phyloP scores from a whole-genome alignment of 2,329 filamentous ascomycete species.

The Knufia petricola region DNA sequence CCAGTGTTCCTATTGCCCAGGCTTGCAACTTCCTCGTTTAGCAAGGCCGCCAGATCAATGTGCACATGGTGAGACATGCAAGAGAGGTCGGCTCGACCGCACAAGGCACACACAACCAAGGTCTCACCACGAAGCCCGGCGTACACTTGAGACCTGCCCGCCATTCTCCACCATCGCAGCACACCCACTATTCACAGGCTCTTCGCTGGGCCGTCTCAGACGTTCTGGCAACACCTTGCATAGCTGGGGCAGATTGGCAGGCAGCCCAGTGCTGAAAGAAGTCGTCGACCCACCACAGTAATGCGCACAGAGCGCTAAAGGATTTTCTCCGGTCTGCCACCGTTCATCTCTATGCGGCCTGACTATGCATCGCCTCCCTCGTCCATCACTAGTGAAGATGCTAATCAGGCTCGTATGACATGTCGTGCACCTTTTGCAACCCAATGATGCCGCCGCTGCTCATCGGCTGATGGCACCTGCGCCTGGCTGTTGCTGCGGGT shows the following conservation, averaged over 20 bases:
- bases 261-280: neutral
- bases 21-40: neutral
- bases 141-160: neutral
- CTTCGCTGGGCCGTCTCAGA: too few species aligned
- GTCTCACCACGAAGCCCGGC: neutral
- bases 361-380: conserved; percentile 1
- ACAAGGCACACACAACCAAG: too few species aligned
- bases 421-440: neutral
- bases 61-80: neutral
- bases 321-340: neutral
- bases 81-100: neutral
- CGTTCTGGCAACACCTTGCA: neutral
- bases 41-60: neutral
- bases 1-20: too few species aligned
- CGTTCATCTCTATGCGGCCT: neutral
- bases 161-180: neutral
- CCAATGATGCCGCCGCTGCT: neutral
- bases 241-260: neutral
- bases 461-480: neutral
- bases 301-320: neutral
- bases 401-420: neutral
- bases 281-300: neutral
- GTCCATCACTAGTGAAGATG: neutral
- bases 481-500: neutral
- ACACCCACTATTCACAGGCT: too few species aligned